Base-by-base conservation (phyloP, 768 basidiomycete species). In the Boletus speciosus region DNA sequence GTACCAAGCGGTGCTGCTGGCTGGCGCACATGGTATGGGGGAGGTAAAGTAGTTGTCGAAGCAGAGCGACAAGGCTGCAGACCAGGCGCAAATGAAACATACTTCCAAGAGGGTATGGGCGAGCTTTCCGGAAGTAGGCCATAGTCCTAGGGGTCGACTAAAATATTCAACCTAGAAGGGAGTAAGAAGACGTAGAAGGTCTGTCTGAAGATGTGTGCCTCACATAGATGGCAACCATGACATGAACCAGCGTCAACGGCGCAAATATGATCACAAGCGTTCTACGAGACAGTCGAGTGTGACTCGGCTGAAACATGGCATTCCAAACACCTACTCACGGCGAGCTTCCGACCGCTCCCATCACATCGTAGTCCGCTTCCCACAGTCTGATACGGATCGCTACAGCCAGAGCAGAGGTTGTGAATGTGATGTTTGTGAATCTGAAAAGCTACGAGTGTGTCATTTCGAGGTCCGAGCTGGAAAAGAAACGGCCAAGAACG, bases 31-130 rank as follows among this genome's bases (percentile, higher is more conserved):
- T 32, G 88, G 85, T 43, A 95, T 81, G 23, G 84, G 74, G 4
- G 91, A 90, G 5, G 92, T 94, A 74, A 94, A 93, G 71, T 86
- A 93, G 66, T 96, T 92, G 77, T 95, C 91, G 72, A 95, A 92
- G 57, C 82, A 84, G 49, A 95, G 85, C 16, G 91, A 90, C 50
- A 95, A 79, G 15, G 88, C 85, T 32, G 91, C 89, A 53, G 90
- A 92, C 92, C 93, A 96, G n/a, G 88, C 82, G 71, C 93, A 95
- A 61, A 93, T 93, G 68, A 92, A 93, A 51, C 92, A 76, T 42
- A 93, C 88, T 75, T 96, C 94, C 43, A 84, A 80, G 32, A 95
- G 81, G 7, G 93, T 95, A 65, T 94, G 86, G 3, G 88, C 83
- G 36, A 94, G 81, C 71, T 95, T 95, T 47, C 77, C 83, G 32